Base-by-base conservation (phyloP, 1,139 yeast species). In the Taphrina deformans region DNA sequence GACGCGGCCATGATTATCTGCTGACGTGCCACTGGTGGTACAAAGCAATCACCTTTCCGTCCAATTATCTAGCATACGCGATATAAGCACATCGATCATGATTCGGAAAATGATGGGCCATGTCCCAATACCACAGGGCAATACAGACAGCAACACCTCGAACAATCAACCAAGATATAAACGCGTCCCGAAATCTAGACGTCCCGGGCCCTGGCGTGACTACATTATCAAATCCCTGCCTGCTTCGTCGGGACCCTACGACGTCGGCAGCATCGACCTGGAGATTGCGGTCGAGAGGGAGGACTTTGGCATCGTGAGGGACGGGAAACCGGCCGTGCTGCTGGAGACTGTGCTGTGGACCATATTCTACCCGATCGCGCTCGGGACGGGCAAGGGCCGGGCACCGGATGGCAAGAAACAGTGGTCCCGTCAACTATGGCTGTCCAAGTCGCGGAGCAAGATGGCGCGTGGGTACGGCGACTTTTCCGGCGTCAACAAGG, bases 401-500 rank as follows among this genome's bases (percentile, higher is more conserved):
- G 46, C 65, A 12, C 53, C 59, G n/a, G 65, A 53, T 26, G 65
- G 65, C 24, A 40, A 41, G 46, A 52, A 33, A 21, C 18, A 35
- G 44, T 61, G 65, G 65, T 52, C 59, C 16, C 59, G 65, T 6
- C 65, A 52, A n/a, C 26, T 55, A n/a, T 61, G 65, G 65, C 59
- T 61, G 18, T n/a, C 38, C 27, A 29, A 46, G 53, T 21, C 44
- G 6, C 52, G 65, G 12, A 53, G 38, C 14, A 21, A 21, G 21
- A 44, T 45, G 59, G 59, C 46, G 1, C 59, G 59, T 14, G 65
- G 65, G 21, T 61, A 61, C 53, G 65, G 65, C 14, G 59, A 61
- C 46, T 61, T 61, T 41, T 44, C 65, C 14, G 59, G 59, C 26
- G 51, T 61, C 53, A 52, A 52, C 27, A 52, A 52, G 59, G 59